A percentile compares a stretch with the other conserved stretches of the same genome.
Evolutionary conservation across 2,329 filamentous ascomycete genomes (phyloP).

Genomic region (Trichoderma koningii): DNA sequence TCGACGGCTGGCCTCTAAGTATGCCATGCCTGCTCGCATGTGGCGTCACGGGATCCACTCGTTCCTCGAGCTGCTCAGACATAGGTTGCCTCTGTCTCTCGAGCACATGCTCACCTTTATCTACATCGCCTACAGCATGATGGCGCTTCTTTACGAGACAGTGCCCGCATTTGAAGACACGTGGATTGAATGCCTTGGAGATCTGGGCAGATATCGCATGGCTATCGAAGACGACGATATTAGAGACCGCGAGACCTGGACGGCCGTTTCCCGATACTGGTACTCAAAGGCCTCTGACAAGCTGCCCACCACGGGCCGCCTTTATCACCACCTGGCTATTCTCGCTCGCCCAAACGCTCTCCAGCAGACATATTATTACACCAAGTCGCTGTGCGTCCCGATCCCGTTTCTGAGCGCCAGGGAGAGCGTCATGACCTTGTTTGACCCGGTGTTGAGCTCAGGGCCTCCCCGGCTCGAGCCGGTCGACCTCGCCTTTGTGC

Average conservation of each 20-base stretch:
- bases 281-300: slow-evolving; percentile 80
- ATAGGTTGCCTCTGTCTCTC: slow-evolving; percentile 71
- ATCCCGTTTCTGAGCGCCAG: slow-evolving; percentile 67
- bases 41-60: slow-evolving; percentile 92
- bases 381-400: slow-evolving; percentile 68
- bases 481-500: slow-evolving; percentile 63
- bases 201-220: slow-evolving; percentile 82
- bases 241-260: slow-evolving; percentile 77
- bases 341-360: slow-evolving; percentile 69
- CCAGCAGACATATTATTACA: slow-evolving; percentile 72
- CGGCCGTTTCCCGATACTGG: slow-evolving; percentile 77
- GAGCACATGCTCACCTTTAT: slow-evolving; percentile 94
- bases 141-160: slow-evolving; percentile 83
- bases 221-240: slow-evolving; percentile 84
- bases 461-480: slow-evolving; percentile 38
- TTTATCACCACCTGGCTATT: slow-evolving; percentile 89
- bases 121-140: slow-evolving; percentile 86
- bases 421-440: slow-evolving; percentile 70
- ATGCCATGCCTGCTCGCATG: slow-evolving; percentile 90
- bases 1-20: slow-evolving; percentile 71
- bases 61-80: slow-evolving; percentile 75
- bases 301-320: slow-evolving; percentile 70
- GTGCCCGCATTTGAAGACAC: slow-evolving; percentile 81
- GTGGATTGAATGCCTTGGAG: slow-evolving; percentile 91
- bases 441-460: slow-evolving; percentile 58